Evolutionary conservation across 2,329 filamentous ascomycete species (phyloP).

Genomic region (Xylariaceae sp.): DNA sequence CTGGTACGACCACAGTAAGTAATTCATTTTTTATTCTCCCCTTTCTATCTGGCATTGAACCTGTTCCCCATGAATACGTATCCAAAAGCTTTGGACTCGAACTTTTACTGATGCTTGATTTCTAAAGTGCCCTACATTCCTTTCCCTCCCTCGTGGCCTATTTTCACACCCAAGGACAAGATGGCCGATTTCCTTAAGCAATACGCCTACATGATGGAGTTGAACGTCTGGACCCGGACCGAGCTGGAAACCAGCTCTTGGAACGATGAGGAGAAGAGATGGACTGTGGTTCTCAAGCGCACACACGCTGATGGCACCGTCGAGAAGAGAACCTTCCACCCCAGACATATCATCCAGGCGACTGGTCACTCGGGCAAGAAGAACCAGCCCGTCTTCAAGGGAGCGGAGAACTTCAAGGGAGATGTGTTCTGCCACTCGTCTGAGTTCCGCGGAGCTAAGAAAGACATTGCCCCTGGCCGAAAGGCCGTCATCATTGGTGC

Average conservation of each 20-base stretch:
- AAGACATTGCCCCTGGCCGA: constrained; percentile 35
- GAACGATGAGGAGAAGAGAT: constrained; percentile 44
- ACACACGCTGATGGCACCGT: constrained; percentile 24
- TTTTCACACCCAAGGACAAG: constrained; percentile 65
- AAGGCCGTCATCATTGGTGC: constrained; percentile 53
- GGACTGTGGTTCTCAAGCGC: constrained; percentile 44
- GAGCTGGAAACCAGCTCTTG: constrained; percentile 42
- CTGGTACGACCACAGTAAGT: constrained; percentile 43
- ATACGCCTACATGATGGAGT: constrained; percentile 56
- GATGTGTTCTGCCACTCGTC: constrained; percentile 50
- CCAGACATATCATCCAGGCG: constrained; percentile 60
- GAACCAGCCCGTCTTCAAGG: constrained; percentile 53
- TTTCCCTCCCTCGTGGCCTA: constrained; percentile 57
- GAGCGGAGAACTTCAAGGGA: constrained; percentile 48
- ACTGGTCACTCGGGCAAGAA: constrained; percentile 66
- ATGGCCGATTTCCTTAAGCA: constrained; percentile 59
- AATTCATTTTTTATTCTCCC: background rate
- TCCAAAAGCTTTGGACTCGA: no score
- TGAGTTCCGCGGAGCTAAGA: constrained; percentile 43
- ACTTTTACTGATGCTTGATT: background rate
- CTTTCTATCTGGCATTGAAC: background rate
- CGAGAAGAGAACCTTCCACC: constrained; percentile 52
- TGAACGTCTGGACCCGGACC: constrained; percentile 58
- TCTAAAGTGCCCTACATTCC: constrained; percentile 50
- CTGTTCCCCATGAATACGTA: background rate